Percentiles rank a stretch among this genome's conserved stretches.
Evolutionary conservation across 305 asterid genomes (phyloP).

Genomic region (Andrographis paniculata): DNA sequence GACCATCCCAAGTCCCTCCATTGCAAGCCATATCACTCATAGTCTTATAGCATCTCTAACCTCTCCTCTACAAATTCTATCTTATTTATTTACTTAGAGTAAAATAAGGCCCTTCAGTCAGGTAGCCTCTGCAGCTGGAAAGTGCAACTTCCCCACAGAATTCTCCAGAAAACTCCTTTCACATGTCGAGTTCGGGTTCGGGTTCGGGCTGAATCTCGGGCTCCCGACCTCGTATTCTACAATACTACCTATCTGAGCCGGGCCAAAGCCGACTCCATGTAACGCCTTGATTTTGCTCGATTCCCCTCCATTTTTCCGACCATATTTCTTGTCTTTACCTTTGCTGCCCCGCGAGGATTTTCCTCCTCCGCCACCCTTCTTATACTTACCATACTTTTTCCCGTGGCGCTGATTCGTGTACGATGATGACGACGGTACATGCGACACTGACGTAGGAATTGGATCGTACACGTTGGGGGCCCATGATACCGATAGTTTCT

Average conservation of each 20-base stretch:
- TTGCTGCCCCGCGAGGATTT: conserved; percentile 63
- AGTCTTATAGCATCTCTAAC: too few relatives aligned
- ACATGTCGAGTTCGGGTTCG: conserved; percentile 38
- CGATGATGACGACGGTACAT: conserved; percentile 55
- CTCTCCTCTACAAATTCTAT: conserved; percentile 21
- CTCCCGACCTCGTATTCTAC: neutral
- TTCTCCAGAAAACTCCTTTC: conserved; percentile 58
- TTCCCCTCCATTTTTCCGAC: conserved; percentile 27
- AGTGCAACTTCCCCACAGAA: conserved; percentile 39
- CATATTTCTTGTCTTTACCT: conserved; percentile 51
- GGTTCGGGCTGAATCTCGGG: conserved; percentile 25
- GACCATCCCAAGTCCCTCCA: too few relatives aligned
- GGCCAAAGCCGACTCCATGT: conserved; percentile 18
- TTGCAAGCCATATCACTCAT: too few relatives aligned
- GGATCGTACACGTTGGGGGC: conserved; percentile 96
- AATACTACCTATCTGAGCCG: conserved; percentile 9
- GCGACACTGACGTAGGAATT: conserved; percentile 76
- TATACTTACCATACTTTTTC: conserved; percentile 61
- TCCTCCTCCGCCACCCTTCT: conserved; percentile 49
- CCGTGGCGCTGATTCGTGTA: conserved; percentile 36
- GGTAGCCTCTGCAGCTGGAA: conserved; percentile 50
- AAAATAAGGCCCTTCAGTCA: conserved; percentile 3
- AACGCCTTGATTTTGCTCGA: conserved; percentile 22
- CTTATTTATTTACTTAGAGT: conserved; percentile 13
- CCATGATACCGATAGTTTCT: conserved; percentile 66